These are phyloP conservation scores for Haematococcus sp. DNA, from an alignment of 139 green algal species.

Conservation along the genomic window DNA sequence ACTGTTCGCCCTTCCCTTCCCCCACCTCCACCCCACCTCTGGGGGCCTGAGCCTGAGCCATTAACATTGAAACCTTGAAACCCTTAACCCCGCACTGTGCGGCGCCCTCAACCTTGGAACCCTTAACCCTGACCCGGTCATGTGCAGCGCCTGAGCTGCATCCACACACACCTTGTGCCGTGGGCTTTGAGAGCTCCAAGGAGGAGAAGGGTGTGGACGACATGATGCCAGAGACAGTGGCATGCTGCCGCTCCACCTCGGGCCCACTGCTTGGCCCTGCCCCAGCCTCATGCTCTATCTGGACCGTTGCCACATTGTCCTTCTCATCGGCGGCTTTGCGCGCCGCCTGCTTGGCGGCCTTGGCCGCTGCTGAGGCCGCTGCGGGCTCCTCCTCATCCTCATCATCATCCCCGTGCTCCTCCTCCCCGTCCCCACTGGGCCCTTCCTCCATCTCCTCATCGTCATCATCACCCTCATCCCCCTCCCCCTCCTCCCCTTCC, in stretches of 20 bases:
- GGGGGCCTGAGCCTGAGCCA: too few relatives aligned
- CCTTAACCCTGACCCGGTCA: too few relatives aligned
- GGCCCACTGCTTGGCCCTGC: background rate
- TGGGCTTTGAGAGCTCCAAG: slow-evolving; percentile 69
- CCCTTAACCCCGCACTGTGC: too few relatives aligned
- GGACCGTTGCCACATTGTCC: background rate
- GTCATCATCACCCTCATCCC: background rate
- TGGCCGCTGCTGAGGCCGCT: slow-evolving; percentile 2
- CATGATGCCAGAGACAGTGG: slow-evolving; percentile 74
- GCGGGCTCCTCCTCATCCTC: background rate
- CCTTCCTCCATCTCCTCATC: slow-evolving; percentile 10
- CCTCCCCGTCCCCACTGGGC: background rate
- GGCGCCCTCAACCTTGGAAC: too few relatives aligned
- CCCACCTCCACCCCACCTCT: background rate
- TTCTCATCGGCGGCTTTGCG: background rate
- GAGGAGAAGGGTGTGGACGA: slow-evolving; percentile 60
- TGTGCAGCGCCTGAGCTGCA: too few relatives aligned
- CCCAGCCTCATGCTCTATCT: slow-evolving; percentile 12
- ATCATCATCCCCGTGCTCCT: background rate
- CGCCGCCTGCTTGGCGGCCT: background rate
- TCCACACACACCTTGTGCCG: slow-evolving; percentile 36
- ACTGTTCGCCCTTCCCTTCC: background rate
- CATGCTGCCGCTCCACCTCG: slow-evolving; percentile 41
- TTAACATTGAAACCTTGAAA: too few relatives aligned
- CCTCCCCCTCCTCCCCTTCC: slow-evolving; percentile 7